Conservation (phyloP, 768 basidiomycete species). For the Piloderma croceum region DNA sequence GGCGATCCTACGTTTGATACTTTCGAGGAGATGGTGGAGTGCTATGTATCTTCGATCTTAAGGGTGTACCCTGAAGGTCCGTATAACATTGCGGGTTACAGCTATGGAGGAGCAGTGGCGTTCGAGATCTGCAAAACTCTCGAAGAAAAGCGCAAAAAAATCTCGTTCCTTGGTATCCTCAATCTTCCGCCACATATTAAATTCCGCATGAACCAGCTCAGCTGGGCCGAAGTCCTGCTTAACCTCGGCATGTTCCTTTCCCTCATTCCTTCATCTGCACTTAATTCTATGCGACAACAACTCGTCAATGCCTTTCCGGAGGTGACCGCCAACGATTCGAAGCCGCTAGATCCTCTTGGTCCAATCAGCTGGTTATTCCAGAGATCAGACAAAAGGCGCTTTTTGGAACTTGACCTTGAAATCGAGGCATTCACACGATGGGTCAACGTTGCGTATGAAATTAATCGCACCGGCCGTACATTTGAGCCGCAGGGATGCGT, state of each 20-base stretch:
- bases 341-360: slow-evolving; percentile 12
- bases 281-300: slow-evolving; percentile 13
- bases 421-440: slow-evolving; percentile 23
- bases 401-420: slow-evolving; percentile 22
- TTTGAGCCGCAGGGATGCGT: slow-evolving; percentile 23
- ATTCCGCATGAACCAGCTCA: slow-evolving; percentile 37
- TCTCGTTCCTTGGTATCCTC: slow-evolving; percentile 37
- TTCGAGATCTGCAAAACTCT: slow-evolving; percentile 38
- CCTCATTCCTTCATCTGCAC: slow-evolving; percentile 18
- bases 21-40: slow-evolving; percentile 36
- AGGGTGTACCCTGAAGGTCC: slow-evolving; percentile 31
- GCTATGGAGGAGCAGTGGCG: slow-evolving; percentile 39
- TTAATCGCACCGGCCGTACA: slow-evolving; percentile 21
- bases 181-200: slow-evolving; percentile 40
- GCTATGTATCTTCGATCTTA: slow-evolving; percentile 31
- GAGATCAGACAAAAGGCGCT: slow-evolving; percentile 19
- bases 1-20: slow-evolving; percentile 31
- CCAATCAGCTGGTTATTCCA: slow-evolving; percentile 22
- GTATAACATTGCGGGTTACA: slow-evolving; percentile 39
- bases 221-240: slow-evolving; percentile 35
- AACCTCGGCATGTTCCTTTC: slow-evolving; percentile 38
- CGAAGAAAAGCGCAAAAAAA: slow-evolving; percentile 28
- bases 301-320: slow-evolving; percentile 18
- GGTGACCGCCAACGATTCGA: slow-evolving; percentile 11
- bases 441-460: slow-evolving; percentile 24